Evolutionary conservation across 2,329 filamentous ascomycete genomes (phyloP), one percentile per base, ranked within the genome.

Genomic region (Bisporella sp.): DNA sequence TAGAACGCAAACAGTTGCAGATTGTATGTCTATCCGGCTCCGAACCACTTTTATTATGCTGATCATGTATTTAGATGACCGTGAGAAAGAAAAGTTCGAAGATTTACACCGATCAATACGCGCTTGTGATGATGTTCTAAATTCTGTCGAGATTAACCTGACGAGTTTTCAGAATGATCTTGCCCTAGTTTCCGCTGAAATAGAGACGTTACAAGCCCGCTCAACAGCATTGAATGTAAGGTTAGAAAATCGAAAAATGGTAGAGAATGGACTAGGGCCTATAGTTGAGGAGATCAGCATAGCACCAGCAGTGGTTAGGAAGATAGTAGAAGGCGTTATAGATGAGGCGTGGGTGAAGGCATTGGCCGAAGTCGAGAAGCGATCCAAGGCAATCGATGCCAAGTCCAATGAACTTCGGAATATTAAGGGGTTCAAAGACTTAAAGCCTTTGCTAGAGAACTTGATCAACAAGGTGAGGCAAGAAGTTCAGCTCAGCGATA

Each of bases 91-190:
- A 62, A 91, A 85, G 62, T 95, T 95, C 61, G 85, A 96, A 67
- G 89, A 95, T 50, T 76, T 99, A 41, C 93, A 97, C 69, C 82
- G 79, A 62, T 95, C 91, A 4, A 97, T 99, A 62, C 70, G 76
- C 65, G 87, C 89, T 46, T 99, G 92, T 71, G 93, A 99, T 68
- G 87, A 95, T 65, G 89, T 97, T 46, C 78, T 97, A 43, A 87
- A 84, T 68, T 96, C 91, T 0, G 93, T 99, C 49, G 92, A 99
- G 71, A 84, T 81, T 32, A 97, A 96, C 66, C 76, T 99, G 48
- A 87, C 87, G 37, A 92, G 85, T 66, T 99, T 99, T 65, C 90
- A 95, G 65, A 87, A 90, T 53, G 95, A 99, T 67, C 79, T 99
- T 8, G 92, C 89, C 6, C 81, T 83, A 11, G 93, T 99, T 9